Evolutionary conservation across 1,284 basidiomycete species (phyloP).

Genomic region (Sutorius eximius): DNA sequence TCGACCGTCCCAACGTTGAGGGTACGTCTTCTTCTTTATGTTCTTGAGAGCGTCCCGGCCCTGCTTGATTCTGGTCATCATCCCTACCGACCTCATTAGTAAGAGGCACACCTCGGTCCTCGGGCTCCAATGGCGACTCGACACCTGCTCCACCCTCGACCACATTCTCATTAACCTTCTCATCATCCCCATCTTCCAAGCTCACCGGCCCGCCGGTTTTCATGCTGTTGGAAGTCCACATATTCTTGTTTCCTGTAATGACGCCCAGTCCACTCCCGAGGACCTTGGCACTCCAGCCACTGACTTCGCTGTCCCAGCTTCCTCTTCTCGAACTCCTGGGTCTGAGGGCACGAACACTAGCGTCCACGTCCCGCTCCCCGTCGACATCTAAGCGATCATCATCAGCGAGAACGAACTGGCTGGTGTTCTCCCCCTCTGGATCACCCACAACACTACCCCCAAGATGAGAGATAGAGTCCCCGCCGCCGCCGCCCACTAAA

Average conservation of each 20-base stretch:
- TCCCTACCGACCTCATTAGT: conserved; percentile 3
- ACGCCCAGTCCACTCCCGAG: conserved; percentile 43
- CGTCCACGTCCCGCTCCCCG: conserved; percentile 64
- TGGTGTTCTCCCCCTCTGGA: conserved; percentile 62
- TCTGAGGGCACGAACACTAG: conserved; percentile 75
- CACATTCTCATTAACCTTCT: conserved; percentile 18
- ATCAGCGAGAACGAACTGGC: conserved; percentile 61
- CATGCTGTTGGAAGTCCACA: conserved; percentile 59
- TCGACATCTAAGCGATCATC: conserved; percentile 57
- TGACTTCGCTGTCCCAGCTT: conserved; percentile 82
- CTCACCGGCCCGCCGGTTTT: conserved; percentile 52
- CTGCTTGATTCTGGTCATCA: conserved; percentile 5
- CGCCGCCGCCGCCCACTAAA: conserved; percentile 50
- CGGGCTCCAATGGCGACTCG: conserved; percentile 8
- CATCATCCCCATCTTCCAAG: conserved; percentile 35
- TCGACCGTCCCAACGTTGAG: conserved; percentile 32
- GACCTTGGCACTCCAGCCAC: conserved; percentile 78
- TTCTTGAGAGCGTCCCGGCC: conserved; percentile 1
- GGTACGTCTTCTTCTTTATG: conserved; percentile 22
- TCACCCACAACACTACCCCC: conserved; percentile 51
- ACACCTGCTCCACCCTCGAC: conserved; percentile 8
- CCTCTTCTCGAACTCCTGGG: conserved; percentile 77
- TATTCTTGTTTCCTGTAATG: conserved; percentile 48
- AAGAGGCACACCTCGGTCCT: conserved; percentile 10
- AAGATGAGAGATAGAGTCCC: conserved; percentile 72